Conservation (phyloP, 1,284 basidiomycete genomes). For the Leccinum angustisporum region DNA sequence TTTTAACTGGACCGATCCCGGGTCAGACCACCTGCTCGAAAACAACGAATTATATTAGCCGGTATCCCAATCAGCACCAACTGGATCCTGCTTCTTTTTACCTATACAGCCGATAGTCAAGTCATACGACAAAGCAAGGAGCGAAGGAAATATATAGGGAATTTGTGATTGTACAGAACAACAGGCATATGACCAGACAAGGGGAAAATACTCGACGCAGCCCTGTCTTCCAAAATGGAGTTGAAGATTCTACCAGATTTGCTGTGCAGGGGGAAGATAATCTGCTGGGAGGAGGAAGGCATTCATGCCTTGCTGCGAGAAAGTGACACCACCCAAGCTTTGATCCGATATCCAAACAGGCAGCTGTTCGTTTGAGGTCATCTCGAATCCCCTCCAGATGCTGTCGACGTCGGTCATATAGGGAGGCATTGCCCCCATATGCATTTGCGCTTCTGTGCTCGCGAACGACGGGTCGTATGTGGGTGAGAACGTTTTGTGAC, state of each 20-base stretch:
- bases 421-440: conserved; percentile 33
- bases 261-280: conserved; percentile 64
- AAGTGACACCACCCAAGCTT: conserved; percentile 68
- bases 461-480: conserved; percentile 44
- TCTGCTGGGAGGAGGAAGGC: conserved; percentile 76
- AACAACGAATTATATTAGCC: background rate
- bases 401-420: conserved; percentile 59
- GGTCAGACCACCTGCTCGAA: conserved; percentile 6
- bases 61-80: background rate
- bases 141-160: conserved; percentile 18
- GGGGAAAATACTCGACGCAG: conserved; percentile 20
- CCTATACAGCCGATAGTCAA: background rate
- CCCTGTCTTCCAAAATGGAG: conserved; percentile 1
- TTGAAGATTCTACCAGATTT: conserved; percentile 58
- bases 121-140: conserved; percentile 9
- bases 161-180: conserved; percentile 27
- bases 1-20: conserved; percentile 18
- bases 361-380: conserved; percentile 67
- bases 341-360: conserved; percentile 83
- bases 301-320: conserved; percentile 79
- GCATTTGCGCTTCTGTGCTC: conserved; percentile 44
- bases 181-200: conserved; percentile 20
- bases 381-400: conserved; percentile 73
- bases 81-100: conserved; percentile 4
- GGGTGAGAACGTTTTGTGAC: conserved; percentile 36